A percentile compares a stretch with the other conserved stretches of the same genome.
Conservation (phyloP, 768 basidiomycete genomes). For the Rickenella mellea region DNA sequence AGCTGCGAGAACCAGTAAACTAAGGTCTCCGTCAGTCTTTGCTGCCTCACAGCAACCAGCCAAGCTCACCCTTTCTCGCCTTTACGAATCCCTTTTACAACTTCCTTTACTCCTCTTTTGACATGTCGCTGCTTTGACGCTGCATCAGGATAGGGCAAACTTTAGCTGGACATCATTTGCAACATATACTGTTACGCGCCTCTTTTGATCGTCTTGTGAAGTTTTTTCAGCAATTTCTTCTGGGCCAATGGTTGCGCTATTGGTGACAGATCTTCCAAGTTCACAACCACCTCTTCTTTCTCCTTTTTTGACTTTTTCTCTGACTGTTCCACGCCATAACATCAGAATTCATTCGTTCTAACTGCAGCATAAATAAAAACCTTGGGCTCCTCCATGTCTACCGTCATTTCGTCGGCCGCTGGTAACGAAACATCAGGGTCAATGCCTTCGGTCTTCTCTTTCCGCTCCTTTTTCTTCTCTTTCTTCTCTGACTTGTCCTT, state of each 20-base stretch:
- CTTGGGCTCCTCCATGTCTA: constrained; percentile 22
- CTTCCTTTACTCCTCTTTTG: constrained; percentile 97
- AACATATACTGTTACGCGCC: constrained; percentile 34
- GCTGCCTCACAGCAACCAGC: neutral
- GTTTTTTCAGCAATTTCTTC: constrained; percentile 88
- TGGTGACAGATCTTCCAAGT: constrained; percentile 81
- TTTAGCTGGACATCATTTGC: neutral
- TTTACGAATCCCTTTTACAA: constrained; percentile 94
- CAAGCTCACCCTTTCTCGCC: constrained; percentile 84
- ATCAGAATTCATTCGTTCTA: constrained; percentile 22
- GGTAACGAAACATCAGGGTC: constrained; percentile 11
- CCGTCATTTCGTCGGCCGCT: constrained; percentile 37
- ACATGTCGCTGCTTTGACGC: constrained; percentile 93
- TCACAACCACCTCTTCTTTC: constrained; percentile 56
- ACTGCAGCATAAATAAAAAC: constrained; percentile 1
- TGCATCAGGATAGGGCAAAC: constrained; percentile 18
- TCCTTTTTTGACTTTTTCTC: constrained; percentile 57
- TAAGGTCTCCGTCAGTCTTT: constrained; percentile 18
- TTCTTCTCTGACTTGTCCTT: constrained; percentile 76
- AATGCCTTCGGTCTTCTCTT: constrained; percentile 18
- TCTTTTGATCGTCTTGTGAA: constrained; percentile 92
- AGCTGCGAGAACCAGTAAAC: constrained; percentile 84
- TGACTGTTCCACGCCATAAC: constrained; percentile 19
- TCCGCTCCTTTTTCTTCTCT: constrained; percentile 48
- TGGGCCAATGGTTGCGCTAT: constrained; percentile 89